These are phyloP conservation scores for Xylaria sp. DNA, from an alignment of 2,329 filamentous ascomycete species.

Conservation along the genomic window DNA sequence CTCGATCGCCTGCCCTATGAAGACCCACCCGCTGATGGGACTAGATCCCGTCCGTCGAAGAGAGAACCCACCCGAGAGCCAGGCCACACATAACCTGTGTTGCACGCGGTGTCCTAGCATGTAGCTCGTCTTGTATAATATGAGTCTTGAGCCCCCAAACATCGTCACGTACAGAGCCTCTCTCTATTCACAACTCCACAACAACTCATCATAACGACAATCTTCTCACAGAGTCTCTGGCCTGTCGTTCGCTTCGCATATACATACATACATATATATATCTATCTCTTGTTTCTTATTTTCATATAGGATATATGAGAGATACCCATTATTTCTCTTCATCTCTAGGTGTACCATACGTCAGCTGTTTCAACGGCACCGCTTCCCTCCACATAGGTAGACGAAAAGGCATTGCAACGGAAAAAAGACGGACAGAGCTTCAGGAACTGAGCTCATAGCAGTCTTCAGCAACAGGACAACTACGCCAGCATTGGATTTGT, in stretches of 20 bases:
- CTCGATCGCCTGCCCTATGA: constrained; percentile 39
- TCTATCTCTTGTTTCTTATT: constrained; percentile 16
- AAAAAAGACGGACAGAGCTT: neutral
- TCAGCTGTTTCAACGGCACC: constrained; percentile 15
- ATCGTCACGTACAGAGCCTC: constrained; percentile 31
- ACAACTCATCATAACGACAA: constrained; percentile 16
- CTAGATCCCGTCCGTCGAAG: constrained; percentile 39
- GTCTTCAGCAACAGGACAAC: neutral
- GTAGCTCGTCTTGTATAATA: constrained; percentile 38
- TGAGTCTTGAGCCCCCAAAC: constrained; percentile 39
- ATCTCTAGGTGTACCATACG: constrained; percentile 12
- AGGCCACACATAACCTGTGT: constrained; percentile 27
- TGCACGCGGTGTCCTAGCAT: constrained; percentile 33
- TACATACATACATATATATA: constrained; percentile 19
- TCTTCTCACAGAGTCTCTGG: constrained; percentile 19
- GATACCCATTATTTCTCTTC: constrained; percentile 3
- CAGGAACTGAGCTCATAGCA: neutral
- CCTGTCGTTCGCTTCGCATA: constrained; percentile 28
- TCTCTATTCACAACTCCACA: constrained; percentile 33
- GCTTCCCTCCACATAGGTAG: constrained; percentile 1
- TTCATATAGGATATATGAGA: constrained; percentile 15
- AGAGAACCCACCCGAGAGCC: constrained; percentile 33
- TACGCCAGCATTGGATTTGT: constrained; percentile 16
- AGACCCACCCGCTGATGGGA: constrained; percentile 33
- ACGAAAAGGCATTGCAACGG: constrained; percentile 5